Conservation (phyloP, 1,139 yeast species). For the Suhomyces bolitotheri region DNA sequence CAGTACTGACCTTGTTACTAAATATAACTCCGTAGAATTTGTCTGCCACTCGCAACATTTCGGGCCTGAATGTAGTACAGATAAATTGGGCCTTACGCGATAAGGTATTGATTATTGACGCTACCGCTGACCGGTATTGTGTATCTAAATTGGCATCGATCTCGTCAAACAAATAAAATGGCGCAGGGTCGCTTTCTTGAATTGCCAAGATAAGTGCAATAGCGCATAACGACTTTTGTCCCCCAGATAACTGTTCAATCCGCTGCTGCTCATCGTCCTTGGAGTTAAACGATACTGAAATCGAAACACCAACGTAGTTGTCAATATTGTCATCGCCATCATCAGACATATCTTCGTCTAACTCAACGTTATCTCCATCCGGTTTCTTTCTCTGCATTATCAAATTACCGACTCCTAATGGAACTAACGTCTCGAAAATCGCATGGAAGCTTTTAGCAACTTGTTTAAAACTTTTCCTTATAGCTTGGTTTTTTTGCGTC, state of each 20-base stretch:
- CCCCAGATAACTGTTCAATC: slow-evolving; percentile 92
- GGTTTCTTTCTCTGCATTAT: slow-evolving; percentile 54
- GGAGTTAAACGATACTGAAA: slow-evolving; percentile 88
- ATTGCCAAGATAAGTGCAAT: slow-evolving; percentile 90
- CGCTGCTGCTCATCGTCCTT: slow-evolving; percentile 83
- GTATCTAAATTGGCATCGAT: slow-evolving; percentile 95
- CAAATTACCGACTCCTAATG: slow-evolving; percentile 76
- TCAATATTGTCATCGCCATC: slow-evolving; percentile 39
- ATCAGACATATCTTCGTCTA: slow-evolving; percentile 18
- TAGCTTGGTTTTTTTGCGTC: slow-evolving; percentile 80
- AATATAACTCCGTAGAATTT: slow-evolving; percentile 86
- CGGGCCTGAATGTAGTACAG: slow-evolving; percentile 94
- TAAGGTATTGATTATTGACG: slow-evolving; percentile 66
- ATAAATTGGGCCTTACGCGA: slow-evolving; percentile 80
- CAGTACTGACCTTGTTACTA: slow-evolving; percentile 78
- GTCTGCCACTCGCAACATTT: slow-evolving; percentile 85
- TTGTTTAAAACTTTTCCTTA: slow-evolving; percentile 71
- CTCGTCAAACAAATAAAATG: slow-evolving; percentile 93
- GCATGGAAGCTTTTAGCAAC: slow-evolving; percentile 73
- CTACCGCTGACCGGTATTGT: slow-evolving; percentile 88
- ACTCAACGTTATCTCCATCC: slow-evolving; percentile 20
- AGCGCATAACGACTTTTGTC: slow-evolving; percentile 94
- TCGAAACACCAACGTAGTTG: slow-evolving; percentile 77
- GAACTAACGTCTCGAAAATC: slow-evolving; percentile 79
- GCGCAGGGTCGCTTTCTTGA: slow-evolving; percentile 95